Percentiles rank a stretch among this genome's conserved stretches.
Evolutionary conservation across 164 flowering plant genomes (phyloP).

Genomic region (Hamamelis virginiana): DNA sequence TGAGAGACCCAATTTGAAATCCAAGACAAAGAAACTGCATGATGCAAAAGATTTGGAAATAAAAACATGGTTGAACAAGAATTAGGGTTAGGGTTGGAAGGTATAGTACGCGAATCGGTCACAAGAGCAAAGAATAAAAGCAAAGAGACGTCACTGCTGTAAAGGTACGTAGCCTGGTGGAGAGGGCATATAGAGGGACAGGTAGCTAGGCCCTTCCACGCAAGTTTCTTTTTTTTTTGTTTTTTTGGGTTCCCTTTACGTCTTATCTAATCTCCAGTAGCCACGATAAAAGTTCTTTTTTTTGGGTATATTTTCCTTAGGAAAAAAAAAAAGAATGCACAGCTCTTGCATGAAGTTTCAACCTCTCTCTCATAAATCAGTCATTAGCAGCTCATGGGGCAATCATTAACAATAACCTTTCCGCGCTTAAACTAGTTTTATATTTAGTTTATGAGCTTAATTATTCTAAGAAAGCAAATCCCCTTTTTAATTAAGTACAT

Average conservation of each 20-base stretch:
- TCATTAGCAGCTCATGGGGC: no score
- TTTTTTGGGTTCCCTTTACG: conserved; percentile 28
- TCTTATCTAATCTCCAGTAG: conserved; percentile 23
- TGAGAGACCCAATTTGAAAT: no score
- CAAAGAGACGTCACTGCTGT: conserved; percentile 14
- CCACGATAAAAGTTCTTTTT: conserved; percentile 16
- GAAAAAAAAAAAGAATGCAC: background rate
- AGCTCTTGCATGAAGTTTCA: background rate
- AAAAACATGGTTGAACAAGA: no score
- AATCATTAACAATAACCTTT: no score
- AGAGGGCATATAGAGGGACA: conserved; percentile 1
- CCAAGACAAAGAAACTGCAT: no score
- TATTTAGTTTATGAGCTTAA: no score
- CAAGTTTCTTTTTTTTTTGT: no score
- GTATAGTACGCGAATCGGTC: conserved; percentile 20
- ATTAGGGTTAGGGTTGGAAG: conserved; percentile 10
- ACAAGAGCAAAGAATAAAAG: conserved; percentile 22
- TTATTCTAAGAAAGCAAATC: no score
- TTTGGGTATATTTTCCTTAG: no score
- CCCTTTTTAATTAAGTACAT: no score
- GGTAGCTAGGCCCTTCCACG: conserved; percentile 10
- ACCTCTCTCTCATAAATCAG: background rate
- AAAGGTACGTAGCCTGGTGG: background rate
- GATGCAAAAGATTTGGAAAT: no score
- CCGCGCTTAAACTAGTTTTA: no score